Base-by-base conservation (phyloP, 192 early-diverging fungal genomes). In the Allomyces macrogynus region DNA sequence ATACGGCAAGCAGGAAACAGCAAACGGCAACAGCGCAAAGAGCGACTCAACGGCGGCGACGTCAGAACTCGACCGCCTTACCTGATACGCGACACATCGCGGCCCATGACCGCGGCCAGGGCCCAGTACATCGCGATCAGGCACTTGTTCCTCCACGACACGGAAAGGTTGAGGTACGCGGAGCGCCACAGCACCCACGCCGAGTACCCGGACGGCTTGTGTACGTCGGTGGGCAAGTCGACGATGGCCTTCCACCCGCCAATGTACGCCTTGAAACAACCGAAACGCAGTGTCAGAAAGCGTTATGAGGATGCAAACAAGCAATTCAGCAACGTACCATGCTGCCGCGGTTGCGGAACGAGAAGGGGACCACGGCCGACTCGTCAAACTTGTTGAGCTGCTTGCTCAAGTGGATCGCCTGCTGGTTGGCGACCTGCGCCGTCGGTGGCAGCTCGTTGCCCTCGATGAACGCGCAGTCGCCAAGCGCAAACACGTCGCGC, bases 381-480 rank as follows among this genome's bases (percentile, higher is more conserved):
- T 7, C 22, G 43, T 22, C 65, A 12, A 40, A 16, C 61, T 40
- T 24, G 12, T 32, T n/a, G 67, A 77, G 74, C 69, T 64, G 27
- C 25, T 86, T 87, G 18, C 77, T 63, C 11, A 90, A 69, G 69
- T 79, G 87, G 10, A 74, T 75, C 0, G 81, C 87, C 62, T 90
- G 86, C 68, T 90, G 88, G 63, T 78, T 81, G 1, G 88, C 88
- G 0, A 88, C 86, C 82, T 96, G 93, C 8, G 93, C 93, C 10
- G 87, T 89, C 8, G 84, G 80, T 23, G 89, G 89, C 11, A 91
- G 76, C 61, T 81, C 79, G 24, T 86, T 75, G 62, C 84, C 85
- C 70, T 88, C 76, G 65, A 91, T 85, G 0, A 85, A 82, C 4
- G 89, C 89, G 72, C 93, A 96, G 72, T 96, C 93, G 62, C 93